phyloP scores from a whole-genome alignment of 352 stramenopile species.

The Lagenidium sp. region DNA sequence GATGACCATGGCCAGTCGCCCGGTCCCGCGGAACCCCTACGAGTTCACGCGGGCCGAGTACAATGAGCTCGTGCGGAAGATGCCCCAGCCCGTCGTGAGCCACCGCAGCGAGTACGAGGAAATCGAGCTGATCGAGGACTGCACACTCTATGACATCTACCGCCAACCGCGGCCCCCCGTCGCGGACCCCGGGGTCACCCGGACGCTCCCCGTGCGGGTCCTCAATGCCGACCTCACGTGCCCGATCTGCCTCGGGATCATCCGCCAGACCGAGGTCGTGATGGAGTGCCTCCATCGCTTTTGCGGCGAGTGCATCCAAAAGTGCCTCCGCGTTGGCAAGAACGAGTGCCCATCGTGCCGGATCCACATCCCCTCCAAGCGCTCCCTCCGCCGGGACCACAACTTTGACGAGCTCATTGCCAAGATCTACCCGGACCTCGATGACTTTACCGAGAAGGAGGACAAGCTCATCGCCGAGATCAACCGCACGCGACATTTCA shows the following conservation, averaged over 20 bases:
- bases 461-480: conserved; percentile 73
- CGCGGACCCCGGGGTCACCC: conserved; percentile 38
- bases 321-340: conserved; percentile 74
- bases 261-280: conserved; percentile 79
- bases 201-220: conserved; percentile 49
- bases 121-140: conserved; percentile 76
- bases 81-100: conserved; percentile 37
- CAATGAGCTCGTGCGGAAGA: conserved; percentile 33
- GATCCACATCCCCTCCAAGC: conserved; percentile 84
- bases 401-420: conserved; percentile 85
- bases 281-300: conserved; percentile 91
- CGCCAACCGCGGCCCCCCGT: conserved; percentile 62
- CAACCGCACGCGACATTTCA: conserved; percentile 72
- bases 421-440: conserved; percentile 82
- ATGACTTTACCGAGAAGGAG: conserved; percentile 70
- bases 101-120: conserved; percentile 81
- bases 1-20: too few relatives aligned
- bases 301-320: conserved; percentile 86
- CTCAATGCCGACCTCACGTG: conserved; percentile 83
- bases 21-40: conserved; percentile 49
- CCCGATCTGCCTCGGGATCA: conserved; percentile 83
- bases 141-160: conserved; percentile 88
- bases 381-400: conserved; percentile 67
- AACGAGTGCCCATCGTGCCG: conserved; percentile 86
- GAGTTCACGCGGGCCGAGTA: conserved; percentile 68